Evolutionary conservation across 2,329 filamentous ascomycete species (phyloP).

Genomic region (Aspergillus neotritici): DNA sequence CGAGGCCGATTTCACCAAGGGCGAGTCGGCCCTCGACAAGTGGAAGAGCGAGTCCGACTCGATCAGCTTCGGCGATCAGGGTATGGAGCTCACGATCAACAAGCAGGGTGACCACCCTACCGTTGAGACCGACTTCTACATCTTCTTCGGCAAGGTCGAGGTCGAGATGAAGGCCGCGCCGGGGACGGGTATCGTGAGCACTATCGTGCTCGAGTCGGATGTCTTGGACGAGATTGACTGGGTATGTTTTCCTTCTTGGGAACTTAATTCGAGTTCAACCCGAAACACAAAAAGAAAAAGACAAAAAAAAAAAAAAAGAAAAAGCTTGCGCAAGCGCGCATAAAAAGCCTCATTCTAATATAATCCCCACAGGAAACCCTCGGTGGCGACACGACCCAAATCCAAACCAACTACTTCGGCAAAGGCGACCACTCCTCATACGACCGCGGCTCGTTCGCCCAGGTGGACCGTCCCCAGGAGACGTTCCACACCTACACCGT

Average conservation of each 20-base stretch:
- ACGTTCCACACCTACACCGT: constrained; percentile 46
- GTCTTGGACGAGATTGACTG: constrained; percentile 93
- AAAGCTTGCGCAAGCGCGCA: neutral
- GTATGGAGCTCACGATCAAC: constrained; percentile 73
- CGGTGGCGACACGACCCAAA: constrained; percentile 30
- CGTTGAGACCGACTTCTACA: constrained; percentile 84
- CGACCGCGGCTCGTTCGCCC: constrained; percentile 77
- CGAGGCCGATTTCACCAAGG: constrained; percentile 40
- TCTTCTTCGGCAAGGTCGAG: constrained; percentile 93
- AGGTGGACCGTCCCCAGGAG: constrained; percentile 53
- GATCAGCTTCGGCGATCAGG: constrained; percentile 62
- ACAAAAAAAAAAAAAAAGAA: too few species aligned
- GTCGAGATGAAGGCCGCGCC: constrained; percentile 79
- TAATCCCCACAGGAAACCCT: constrained; percentile 28
- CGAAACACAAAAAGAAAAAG: too few species aligned
- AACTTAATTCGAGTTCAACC: too few species aligned
- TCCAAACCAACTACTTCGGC: constrained; percentile 92
- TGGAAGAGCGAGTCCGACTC: constrained; percentile 64
- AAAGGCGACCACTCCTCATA: constrained; percentile 76
- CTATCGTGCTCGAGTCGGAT: constrained; percentile 87
- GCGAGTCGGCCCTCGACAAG: constrained; percentile 48
- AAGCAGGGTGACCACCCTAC: constrained; percentile 78
- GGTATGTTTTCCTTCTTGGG: constrained; percentile 58
- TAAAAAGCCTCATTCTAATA: constrained; percentile 56
- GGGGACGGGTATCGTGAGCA: constrained; percentile 86